phyloP scores from a whole-genome alignment of 2,329 filamentous ascomycete species.

The Penicillium thymicola region DNA sequence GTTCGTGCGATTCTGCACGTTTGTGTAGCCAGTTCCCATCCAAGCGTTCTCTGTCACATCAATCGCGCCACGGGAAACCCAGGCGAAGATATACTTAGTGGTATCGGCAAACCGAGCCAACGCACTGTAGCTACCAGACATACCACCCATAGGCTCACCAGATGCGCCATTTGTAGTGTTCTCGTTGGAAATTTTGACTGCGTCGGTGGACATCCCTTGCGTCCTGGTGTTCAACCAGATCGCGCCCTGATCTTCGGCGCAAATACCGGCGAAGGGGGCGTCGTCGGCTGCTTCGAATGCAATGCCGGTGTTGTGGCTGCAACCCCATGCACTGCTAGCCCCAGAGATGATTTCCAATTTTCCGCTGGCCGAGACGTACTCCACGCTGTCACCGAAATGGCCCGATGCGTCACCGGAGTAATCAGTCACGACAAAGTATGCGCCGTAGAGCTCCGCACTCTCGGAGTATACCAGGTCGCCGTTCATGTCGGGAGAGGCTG shows the following conservation, averaged over 20 bases:
- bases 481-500: conserved; percentile 58
- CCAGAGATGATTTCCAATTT: conserved; percentile 51
- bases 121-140: conserved; percentile 60
- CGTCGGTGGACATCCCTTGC: conserved; percentile 51
- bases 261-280: conserved; percentile 57
- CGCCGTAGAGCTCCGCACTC: conserved; percentile 55
- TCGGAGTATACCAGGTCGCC: conserved; percentile 61
- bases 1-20: conserved; percentile 52
- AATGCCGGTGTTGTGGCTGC: conserved; percentile 64
- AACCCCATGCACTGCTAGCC: conserved; percentile 58
- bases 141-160: conserved; percentile 61
- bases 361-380: conserved; percentile 51
- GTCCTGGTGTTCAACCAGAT: conserved; percentile 63
- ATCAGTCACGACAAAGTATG: conserved; percentile 60
- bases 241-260: conserved; percentile 60
- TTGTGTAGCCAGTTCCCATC: conserved; percentile 58
- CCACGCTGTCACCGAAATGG: conserved; percentile 58
- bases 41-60: conserved; percentile 55
- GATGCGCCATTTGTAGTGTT: conserved; percentile 58
- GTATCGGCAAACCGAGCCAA: conserved; percentile 54
- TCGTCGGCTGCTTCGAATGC: conserved; percentile 59
- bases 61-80: conserved; percentile 59
- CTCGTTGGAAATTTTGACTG: conserved; percentile 61
- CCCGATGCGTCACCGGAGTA: conserved; percentile 55
- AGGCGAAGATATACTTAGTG: conserved; percentile 58